phyloP scores from a whole-genome alignment of 2,329 filamentous ascomycete species.

The Pleoardoris graminearum region DNA sequence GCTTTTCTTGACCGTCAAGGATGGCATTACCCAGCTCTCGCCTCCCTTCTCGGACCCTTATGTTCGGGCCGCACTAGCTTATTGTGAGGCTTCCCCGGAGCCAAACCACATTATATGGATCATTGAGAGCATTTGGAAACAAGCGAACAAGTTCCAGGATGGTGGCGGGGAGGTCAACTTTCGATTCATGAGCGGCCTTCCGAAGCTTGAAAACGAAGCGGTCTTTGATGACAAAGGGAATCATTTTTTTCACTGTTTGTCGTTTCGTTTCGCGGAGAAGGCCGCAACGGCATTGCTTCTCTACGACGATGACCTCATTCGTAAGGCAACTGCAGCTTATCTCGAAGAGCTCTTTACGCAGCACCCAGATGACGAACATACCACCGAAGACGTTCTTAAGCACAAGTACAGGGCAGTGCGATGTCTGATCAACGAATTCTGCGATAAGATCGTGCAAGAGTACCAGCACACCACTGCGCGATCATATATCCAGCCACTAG shows the following conservation, averaged over 20 bases:
- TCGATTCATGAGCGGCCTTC: slow-evolving; percentile 31
- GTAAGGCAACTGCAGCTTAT: slow-evolving; percentile 23
- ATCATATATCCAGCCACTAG: slow-evolving; percentile 30
- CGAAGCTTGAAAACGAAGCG: slow-evolving; percentile 26
- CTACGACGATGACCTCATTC: slow-evolving; percentile 35
- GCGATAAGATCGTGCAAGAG: slow-evolving; percentile 28
- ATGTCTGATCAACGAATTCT: slow-evolving; percentile 22
- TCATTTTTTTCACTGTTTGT: slow-evolving; percentile 27
- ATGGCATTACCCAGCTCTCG: slow-evolving; percentile 32
- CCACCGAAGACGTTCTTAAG: slow-evolving; percentile 17
- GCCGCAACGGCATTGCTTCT: slow-evolving; percentile 34
- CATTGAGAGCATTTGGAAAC: slow-evolving; percentile 26
- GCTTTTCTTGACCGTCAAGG: slow-evolving; percentile 31
- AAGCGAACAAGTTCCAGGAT: slow-evolving; percentile 20
- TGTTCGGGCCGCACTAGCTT: slow-evolving; percentile 36
- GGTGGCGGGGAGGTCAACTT: slow-evolving; percentile 31
- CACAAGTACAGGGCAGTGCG: slow-evolving; percentile 29
- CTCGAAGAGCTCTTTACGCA: slow-evolving; percentile 29
- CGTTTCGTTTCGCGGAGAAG: slow-evolving; percentile 20
- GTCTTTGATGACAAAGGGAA: slow-evolving; percentile 22
- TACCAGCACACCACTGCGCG: slow-evolving; percentile 27
- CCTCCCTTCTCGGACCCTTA: slow-evolving; percentile 36
- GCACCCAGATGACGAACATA: slow-evolving; percentile 17
- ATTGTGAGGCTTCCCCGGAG: slow-evolving; percentile 30
- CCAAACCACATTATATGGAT: slow-evolving; percentile 21